Conservation (phyloP, 306 rosid genomes). For the Cucumis cinereus region DNA sequence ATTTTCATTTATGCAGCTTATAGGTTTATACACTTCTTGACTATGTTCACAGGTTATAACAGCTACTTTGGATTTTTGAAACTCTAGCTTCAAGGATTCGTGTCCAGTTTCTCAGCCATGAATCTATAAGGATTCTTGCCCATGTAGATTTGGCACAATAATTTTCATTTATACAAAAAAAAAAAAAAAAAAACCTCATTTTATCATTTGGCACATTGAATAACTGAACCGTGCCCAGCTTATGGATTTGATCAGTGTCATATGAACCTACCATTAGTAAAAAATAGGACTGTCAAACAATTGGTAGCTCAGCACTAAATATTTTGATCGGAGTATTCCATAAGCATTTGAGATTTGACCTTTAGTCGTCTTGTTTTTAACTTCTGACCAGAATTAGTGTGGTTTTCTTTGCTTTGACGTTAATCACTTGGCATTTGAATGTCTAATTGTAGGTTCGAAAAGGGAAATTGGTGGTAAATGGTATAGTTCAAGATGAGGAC, state of each 20-base stretch:
- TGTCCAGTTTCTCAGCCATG: too few species aligned
- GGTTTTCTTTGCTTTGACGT: neutral
- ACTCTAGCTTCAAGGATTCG: too few species aligned
- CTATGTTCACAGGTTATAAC: neutral
- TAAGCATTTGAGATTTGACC: neutral
- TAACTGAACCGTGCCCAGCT: too few species aligned
- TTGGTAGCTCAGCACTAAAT: neutral
- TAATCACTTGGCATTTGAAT: neutral
- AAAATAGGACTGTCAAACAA: neutral
- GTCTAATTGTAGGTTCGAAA: conserved; percentile 37
- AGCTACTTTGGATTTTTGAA: neutral
- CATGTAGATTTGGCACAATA: too few species aligned
- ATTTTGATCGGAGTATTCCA: neutral
- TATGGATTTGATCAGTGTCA: too few species aligned
- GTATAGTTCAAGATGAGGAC: conserved; percentile 53
- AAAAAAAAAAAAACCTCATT: too few species aligned
- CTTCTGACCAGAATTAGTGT: neutral
- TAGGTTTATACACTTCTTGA: neutral
- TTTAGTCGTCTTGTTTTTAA: neutral
- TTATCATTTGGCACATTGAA: too few species aligned
- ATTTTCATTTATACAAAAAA: too few species aligned
- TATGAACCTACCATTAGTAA: neutral
- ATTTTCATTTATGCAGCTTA: neutral
- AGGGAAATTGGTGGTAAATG: conserved; percentile 74
- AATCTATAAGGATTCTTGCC: too few species aligned